These are phyloP conservation scores for Cladosporium velox DNA, from an alignment of 2,329 filamentous ascomycete genomes.

Conservation along the genomic window DNA sequence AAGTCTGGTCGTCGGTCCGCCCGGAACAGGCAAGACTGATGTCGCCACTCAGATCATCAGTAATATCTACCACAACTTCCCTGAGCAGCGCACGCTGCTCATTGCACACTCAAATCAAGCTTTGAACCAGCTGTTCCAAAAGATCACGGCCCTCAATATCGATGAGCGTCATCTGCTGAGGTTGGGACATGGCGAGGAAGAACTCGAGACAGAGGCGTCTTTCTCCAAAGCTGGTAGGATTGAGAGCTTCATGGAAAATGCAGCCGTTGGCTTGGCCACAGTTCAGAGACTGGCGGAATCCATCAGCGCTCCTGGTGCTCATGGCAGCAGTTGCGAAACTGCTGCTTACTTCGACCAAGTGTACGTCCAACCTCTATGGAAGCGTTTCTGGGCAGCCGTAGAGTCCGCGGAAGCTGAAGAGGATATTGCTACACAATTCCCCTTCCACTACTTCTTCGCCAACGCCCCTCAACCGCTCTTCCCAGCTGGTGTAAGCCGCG, in stretches of 20 bases:
- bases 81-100: conserved; percentile 84
- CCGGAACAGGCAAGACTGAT: conserved; percentile 98
- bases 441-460: conserved; percentile 84
- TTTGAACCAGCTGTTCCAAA: conserved; percentile 94
- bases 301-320: conserved; percentile 86
- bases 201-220: conserved; percentile 79
- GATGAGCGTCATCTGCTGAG: conserved; percentile 91
- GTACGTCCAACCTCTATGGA: conserved; percentile 86
- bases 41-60: conserved; percentile 98
- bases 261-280: conserved; percentile 74
- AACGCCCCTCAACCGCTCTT: conserved; percentile 87
- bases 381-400: conserved; percentile 71
- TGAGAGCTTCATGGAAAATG: conserved; percentile 90
- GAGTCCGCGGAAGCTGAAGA: conserved; percentile 56
- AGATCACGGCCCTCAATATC: conserved; percentile 94
- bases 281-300: conserved; percentile 84
- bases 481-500: conserved; percentile 63
- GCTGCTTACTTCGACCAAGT: conserved; percentile 95
- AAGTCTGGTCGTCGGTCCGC: conserved; percentile 90
- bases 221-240: conserved; percentile 95
- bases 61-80: conserved; percentile 98
- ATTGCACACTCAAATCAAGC: conserved; percentile 98
- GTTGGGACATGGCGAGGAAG: conserved; percentile 92
- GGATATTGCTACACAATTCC: conserved; percentile 73
- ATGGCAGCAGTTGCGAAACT: conserved; percentile 93